These are phyloP conservation scores for Cyberlindnera misumaiensis DNA, from an alignment of 805 yeast species.

Conservation along the genomic window DNA sequence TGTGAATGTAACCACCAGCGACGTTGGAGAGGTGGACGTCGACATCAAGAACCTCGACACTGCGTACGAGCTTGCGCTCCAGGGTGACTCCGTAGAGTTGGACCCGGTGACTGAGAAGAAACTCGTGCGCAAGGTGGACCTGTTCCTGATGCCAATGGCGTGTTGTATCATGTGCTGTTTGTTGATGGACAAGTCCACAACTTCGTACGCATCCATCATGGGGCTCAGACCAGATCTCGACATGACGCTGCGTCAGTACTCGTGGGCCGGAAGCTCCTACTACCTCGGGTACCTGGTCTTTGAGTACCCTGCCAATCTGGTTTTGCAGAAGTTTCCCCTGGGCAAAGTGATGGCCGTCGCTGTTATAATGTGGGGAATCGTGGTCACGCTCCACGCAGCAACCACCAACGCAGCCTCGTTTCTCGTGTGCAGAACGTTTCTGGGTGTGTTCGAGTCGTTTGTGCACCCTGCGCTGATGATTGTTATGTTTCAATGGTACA, in stretches of 20 bases:
- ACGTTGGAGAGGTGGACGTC: slow-evolving; percentile 1
- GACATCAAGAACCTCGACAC: too few species aligned
- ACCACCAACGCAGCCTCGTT: slow-evolving; percentile 32
- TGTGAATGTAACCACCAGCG: neutral
- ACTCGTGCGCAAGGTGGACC: slow-evolving; percentile 7
- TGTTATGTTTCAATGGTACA: slow-evolving; percentile 54
- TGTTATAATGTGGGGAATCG: slow-evolving; percentile 53
- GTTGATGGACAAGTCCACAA: slow-evolving; percentile 9
- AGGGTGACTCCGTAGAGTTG: neutral
- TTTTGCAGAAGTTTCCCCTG: slow-evolving; percentile 51
- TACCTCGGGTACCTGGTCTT: slow-evolving; percentile 59
- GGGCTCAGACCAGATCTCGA: slow-evolving; percentile 39
- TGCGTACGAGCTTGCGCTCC: slow-evolving; percentile 7
- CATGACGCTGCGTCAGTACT: slow-evolving; percentile 38
- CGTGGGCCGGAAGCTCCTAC: slow-evolving; percentile 54
- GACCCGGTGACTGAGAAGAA: slow-evolving; percentile 5
- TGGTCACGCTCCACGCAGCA: slow-evolving; percentile 44
- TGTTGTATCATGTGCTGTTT: slow-evolving; percentile 4
- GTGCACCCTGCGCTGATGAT: slow-evolving; percentile 52
- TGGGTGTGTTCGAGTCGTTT: slow-evolving; percentile 46
- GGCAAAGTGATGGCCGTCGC: slow-evolving; percentile 40
- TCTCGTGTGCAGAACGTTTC: slow-evolving; percentile 37
- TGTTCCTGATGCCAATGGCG: slow-evolving; percentile 4
- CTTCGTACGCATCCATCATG: slow-evolving; percentile 40
- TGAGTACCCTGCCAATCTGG: slow-evolving; percentile 40